Evolutionary conservation across 345 rosid genomes (phyloP), one percentile per base, ranked within the genome.

Genomic region (Xanthoceras sorbifolium): DNA sequence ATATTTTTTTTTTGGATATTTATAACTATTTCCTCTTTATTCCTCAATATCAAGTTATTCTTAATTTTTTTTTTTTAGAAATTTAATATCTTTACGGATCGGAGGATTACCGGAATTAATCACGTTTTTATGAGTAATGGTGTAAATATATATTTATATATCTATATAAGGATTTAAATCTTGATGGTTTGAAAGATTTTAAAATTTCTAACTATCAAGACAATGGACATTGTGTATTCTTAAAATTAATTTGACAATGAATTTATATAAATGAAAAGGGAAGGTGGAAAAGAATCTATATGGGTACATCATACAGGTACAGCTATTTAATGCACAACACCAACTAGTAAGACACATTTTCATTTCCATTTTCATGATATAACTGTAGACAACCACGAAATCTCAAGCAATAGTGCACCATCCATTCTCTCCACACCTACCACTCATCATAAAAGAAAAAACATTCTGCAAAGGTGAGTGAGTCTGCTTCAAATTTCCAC

Each of bases 361-460:
- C 0, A 38, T 28, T n/a, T n/a, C n/a, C 62, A 23, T 57, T 62
- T 61, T 61, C 18, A 4, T 9, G 1, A 29, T 14, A 9, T 60
- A 23, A n/a, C 42, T 14, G 31, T 64, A 28, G 0, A 11, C 17
- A 6, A 14, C 14, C 44, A 69, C n/a, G 36, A 66, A 64, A n/a
- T 64, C 69, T 44, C 20, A 0, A 48, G 31, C 63, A 64, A 72
- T n/a, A 26, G 70, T 76, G 77, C 46, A 64, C 2, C 26, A n/a
- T n/a, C 15, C 42, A 64, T 32, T 50, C 46, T 9, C 12, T 42
- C 46, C 62, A 65, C 11, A 67, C 36, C 32, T 26, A 57, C 75
- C 77, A 78, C 71, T 63, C 71, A 63, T 63, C 71, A 63, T 38
- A 38, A 80, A 75, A 12, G 8, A 25, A 0, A 25, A 32, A n/a